Conservation (phyloP, 2,329 filamentous ascomycete species). For the Bipolaris gigantea region DNA sequence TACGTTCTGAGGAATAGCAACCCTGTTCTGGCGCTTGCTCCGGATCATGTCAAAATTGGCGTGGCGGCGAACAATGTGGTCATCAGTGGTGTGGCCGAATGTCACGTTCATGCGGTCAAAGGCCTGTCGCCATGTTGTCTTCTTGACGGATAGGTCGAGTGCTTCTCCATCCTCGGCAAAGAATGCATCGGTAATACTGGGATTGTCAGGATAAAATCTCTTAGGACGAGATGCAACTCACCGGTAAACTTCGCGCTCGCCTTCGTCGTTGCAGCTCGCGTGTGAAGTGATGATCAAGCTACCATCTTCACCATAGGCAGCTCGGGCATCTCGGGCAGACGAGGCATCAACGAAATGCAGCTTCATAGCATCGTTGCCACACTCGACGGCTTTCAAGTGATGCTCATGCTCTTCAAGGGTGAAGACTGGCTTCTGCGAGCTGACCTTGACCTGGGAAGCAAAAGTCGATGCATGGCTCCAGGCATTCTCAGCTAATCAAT, state of each 20-base stretch:
- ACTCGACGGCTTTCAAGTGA: slow-evolving; percentile 36
- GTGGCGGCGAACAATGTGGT: slow-evolving; percentile 36
- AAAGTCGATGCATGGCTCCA: slow-evolving; percentile 33
- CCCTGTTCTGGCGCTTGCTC: slow-evolving; percentile 18
- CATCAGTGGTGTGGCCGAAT: slow-evolving; percentile 38
- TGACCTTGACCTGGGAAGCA: slow-evolving; percentile 39
- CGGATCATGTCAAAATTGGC: slow-evolving; percentile 27
- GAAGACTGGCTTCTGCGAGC: slow-evolving; percentile 38
- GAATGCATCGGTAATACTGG: slow-evolving; percentile 28
- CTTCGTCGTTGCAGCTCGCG: slow-evolving; percentile 40
- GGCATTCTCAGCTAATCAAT: slow-evolving; percentile 24
- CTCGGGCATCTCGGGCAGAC: slow-evolving; percentile 30
- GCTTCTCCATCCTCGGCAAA: slow-evolving; percentile 27
- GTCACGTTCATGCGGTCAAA: slow-evolving; percentile 36
- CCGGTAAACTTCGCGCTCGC: slow-evolving; percentile 42
- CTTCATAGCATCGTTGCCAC: slow-evolving; percentile 28
- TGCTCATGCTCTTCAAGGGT: slow-evolving; percentile 44
- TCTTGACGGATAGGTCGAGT: slow-evolving; percentile 30
- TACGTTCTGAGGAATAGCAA: slow-evolving; percentile 26
- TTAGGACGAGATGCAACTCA: slow-evolving; percentile 10
- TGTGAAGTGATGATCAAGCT: slow-evolving; percentile 46
- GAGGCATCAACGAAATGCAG: slow-evolving; percentile 34
- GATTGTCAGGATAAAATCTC: background rate
- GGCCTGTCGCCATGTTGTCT: slow-evolving; percentile 33
- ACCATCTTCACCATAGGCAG: slow-evolving; percentile 27